Percentiles rank a stretch among this genome's conserved stretches.
phyloP scores from a whole-genome alignment of 805 yeast species.

The Clavispora santaluciae region DNA sequence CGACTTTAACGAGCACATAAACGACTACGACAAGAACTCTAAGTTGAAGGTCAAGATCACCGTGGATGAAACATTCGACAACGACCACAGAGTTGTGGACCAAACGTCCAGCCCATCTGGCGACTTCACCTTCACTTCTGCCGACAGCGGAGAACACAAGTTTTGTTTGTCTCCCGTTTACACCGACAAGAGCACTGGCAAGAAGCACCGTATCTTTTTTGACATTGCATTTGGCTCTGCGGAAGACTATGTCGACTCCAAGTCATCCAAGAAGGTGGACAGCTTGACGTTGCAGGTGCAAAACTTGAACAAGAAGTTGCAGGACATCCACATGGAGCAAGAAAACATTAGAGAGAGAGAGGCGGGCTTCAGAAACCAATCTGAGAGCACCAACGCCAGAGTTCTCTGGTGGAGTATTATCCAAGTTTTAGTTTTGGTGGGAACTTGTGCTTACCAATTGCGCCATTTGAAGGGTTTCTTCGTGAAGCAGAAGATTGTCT shows the following conservation, averaged over 20 bases:
- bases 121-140: conserved; percentile 75
- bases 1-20: conserved; percentile 47
- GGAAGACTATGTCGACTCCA: conserved; percentile 55
- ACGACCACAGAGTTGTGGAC: conserved; percentile 68
- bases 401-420: conserved; percentile 71
- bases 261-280: conserved; percentile 50
- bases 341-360: conserved; percentile 69
- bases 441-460: conserved; percentile 73
- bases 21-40: conserved; percentile 48
- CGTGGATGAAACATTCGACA: conserved; percentile 59
- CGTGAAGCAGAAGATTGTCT: conserved; percentile 81
- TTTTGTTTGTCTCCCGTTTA: conserved; percentile 61
- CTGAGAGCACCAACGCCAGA: conserved; percentile 69
- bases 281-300: conserved; percentile 51
- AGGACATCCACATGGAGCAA: conserved; percentile 62
- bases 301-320: conserved; percentile 52
- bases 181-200: conserved; percentile 67
- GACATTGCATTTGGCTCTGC: conserved; percentile 70
- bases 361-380: conserved; percentile 67
- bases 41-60: conserved; percentile 55
- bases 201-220: conserved; percentile 62
- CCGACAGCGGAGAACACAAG: conserved; percentile 80
- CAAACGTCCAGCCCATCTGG: conserved; percentile 61
- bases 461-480: conserved; percentile 75
- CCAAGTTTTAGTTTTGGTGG: conserved; percentile 63